Evolutionary conservation across 1,284 basidiomycete species (phyloP).

Genomic region (Amylostereum areolatum): DNA sequence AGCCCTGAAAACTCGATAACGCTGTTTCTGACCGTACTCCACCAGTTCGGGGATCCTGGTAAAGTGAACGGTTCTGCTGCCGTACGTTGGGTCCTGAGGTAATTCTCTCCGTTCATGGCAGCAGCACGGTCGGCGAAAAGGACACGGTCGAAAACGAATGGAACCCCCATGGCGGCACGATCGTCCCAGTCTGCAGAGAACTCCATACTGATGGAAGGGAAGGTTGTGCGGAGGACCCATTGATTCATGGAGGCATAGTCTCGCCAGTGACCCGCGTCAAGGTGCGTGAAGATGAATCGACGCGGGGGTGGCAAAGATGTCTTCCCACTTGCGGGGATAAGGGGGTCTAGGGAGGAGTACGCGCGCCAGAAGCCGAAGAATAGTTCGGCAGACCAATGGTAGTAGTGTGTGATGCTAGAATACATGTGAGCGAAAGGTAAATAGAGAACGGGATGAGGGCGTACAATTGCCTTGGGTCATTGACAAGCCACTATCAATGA

Average conservation of each 20-base stretch:
- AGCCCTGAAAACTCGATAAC: constrained; percentile 68
- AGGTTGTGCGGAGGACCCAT: constrained; percentile 68
- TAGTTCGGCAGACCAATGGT: constrained; percentile 84
- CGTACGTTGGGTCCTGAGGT: constrained; percentile 63
- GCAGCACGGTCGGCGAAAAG: constrained; percentile 80
- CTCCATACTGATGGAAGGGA: constrained; percentile 72
- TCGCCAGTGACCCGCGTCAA: constrained; percentile 74
- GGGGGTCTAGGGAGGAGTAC: constrained; percentile 73
- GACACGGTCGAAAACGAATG: constrained; percentile 78
- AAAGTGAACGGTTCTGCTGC: constrained; percentile 71
- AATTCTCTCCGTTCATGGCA: constrained; percentile 68
- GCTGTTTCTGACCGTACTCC: constrained; percentile 69
- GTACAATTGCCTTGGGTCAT: constrained; percentile 82
- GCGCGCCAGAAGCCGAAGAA: constrained; percentile 87
- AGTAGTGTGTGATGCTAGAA: constrained; percentile 69
- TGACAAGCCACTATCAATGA: constrained; percentile 57
- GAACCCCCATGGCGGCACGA: constrained; percentile 58
- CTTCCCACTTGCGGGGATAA: constrained; percentile 57
- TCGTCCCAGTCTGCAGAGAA: constrained; percentile 79
- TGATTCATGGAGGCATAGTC: constrained; percentile 84
- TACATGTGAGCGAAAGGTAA: constrained; percentile 4
- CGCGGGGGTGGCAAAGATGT: constrained; percentile 67
- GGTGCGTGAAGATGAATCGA: constrained; percentile 69
- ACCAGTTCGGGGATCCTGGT: constrained; percentile 74
- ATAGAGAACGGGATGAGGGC: constrained; percentile 16